Evolutionary conservation across 177 flowering plant genomes (phyloP), one percentile per base, ranked within the genome.

Genomic region (Tripterygium wilfordii): DNA sequence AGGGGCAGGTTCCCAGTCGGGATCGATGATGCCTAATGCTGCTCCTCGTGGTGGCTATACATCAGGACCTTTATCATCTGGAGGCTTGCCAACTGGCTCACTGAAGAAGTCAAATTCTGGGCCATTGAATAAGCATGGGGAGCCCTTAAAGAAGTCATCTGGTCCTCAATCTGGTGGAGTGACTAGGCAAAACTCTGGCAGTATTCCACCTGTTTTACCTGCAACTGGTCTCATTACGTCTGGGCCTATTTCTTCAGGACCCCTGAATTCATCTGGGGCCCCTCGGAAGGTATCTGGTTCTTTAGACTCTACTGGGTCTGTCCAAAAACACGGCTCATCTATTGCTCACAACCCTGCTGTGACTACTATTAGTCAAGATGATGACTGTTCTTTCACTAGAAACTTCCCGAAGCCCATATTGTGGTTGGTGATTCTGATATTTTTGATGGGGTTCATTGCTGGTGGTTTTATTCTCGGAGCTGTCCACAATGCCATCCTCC

Each of bases 381-480:
- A 78, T 54, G 88, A 84, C 36, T 81, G 68, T 55, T 79, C 90
- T 23, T 86, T 87, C 73, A 72, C 49, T 36, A 69, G 61, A 54
- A 80, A 74, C 64, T 78, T 89, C 67, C 95, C 97, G 4, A 89
- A 83, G 66, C 45, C 67, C 21, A 72, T 86, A 50, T 33, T 89
- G 48, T 89, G 94, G 88, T 66, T 74, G 6, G 64, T 84, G 52
- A 59, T 77, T 48, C 76, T 89, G 32, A 60, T 86, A 19, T 86
- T 86, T 64, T 77, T 89, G 52, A 86, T 83, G 95, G 95, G 95
- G 10, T 82, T 89, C 71, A 79, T 86, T 51, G 94, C 97, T 27
- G 95, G 95, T 40, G 88, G 88, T 36, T 89, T 89, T 58, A 86
- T 89, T 64, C 80, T 89, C 48, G 95, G 81, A n/a, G 95, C 97